phyloP scores from a whole-genome alignment of 1,284 basidiomycete species.

The Leccinum subspadiceum region DNA sequence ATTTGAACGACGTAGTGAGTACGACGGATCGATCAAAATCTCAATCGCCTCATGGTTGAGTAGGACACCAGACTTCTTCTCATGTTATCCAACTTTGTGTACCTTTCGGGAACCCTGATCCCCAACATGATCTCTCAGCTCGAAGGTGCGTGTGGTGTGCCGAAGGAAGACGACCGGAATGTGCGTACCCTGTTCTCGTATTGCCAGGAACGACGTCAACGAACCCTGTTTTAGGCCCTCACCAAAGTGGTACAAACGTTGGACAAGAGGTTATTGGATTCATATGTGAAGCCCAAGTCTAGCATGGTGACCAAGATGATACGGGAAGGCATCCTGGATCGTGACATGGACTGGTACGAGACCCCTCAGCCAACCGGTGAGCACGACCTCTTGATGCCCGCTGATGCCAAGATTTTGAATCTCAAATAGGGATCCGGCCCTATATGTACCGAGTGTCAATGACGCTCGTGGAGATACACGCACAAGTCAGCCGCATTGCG shows the following conservation, averaged over 20 bases:
- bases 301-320: conserved; percentile 67
- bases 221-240: conserved; percentile 51
- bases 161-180: conserved; percentile 74
- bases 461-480: conserved; percentile 88
- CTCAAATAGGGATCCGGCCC: conserved; percentile 76
- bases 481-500: conserved; percentile 82
- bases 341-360: conserved; percentile 87
- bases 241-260: conserved; percentile 79
- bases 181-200: conserved; percentile 35
- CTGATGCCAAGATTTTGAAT: conserved; percentile 1
- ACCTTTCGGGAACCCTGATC: conserved; percentile 70
- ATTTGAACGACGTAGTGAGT: conserved; percentile 63
- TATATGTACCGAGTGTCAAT: conserved; percentile 93
- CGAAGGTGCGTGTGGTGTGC: conserved; percentile 73
- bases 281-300: conserved; percentile 81
- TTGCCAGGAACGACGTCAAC: conserved; percentile 2
- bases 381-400: conserved; percentile 20
- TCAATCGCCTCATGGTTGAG: conserved; percentile 6
- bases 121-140: conserved; percentile 83
- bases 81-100: conserved; percentile 86
- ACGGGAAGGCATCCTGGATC: conserved; percentile 75
- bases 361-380: conserved; percentile 84
- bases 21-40: not conserved
- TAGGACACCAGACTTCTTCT: conserved; percentile 88
- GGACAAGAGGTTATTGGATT: conserved; percentile 85